Evolutionary conservation across 2,329 filamentous ascomycete genomes (phyloP).

Genomic region (Xylariaceae sp.): DNA sequence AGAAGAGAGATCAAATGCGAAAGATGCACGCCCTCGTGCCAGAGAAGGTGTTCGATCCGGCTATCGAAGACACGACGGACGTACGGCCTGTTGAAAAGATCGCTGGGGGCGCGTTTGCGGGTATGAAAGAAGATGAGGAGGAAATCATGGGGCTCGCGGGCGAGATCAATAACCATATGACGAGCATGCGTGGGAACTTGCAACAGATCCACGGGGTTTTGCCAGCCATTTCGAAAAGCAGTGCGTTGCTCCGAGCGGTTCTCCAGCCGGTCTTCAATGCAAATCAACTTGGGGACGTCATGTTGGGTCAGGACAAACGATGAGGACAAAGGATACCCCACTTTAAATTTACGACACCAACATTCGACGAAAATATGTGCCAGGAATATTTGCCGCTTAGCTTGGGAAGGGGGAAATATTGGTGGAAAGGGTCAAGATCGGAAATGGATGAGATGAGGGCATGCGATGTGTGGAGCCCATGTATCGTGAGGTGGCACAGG

Average conservation of each 20-base stretch:
- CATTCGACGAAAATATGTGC: neutral
- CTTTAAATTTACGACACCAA: neutral
- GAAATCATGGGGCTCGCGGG: conserved; percentile 43
- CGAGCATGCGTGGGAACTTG: conserved; percentile 53
- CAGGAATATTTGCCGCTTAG: too few relatives aligned
- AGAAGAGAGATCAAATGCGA: conserved; percentile 46
- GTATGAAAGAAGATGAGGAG: conserved; percentile 34
- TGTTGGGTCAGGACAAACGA: conserved; percentile 31
- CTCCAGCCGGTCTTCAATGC: conserved; percentile 43
- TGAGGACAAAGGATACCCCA: neutral
- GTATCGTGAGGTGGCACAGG: too few relatives aligned
- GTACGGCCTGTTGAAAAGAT: conserved; percentile 16
- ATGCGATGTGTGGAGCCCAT: too few relatives aligned
- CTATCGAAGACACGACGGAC: conserved; percentile 8
- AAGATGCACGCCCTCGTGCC: conserved; percentile 50
- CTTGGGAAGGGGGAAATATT: too few relatives aligned
- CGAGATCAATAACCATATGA: conserved; percentile 52
- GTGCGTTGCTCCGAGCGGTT: conserved; percentile 46
- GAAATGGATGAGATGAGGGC: too few relatives aligned
- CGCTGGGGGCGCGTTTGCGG: conserved; percentile 22
- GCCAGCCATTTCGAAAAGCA: conserved; percentile 45
- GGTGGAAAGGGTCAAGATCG: too few relatives aligned
- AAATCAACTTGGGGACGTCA: conserved; percentile 44
- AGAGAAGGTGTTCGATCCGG: conserved; percentile 20
- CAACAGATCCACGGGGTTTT: conserved; percentile 50